Evolutionary conservation across 352 stramenopile species (phyloP), one percentile per base, ranked within the genome.

Genomic region (Phytophthora ramorum): DNA sequence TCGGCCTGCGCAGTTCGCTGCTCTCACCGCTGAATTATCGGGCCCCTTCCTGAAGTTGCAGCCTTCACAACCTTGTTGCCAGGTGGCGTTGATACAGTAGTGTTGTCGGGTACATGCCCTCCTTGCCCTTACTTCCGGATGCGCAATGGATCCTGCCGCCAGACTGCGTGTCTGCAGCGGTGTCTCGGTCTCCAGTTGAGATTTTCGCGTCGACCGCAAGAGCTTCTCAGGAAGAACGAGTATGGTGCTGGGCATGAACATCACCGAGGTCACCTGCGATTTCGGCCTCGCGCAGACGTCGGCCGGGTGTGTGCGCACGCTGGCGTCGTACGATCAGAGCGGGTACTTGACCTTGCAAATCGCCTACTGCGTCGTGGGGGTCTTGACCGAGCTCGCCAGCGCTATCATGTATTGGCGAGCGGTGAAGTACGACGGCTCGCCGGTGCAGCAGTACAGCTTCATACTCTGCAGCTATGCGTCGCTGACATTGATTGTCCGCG

Each of bases 381-480:
- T 52, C 10, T 20, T 75, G 35, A 56, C 45, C 1, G 59, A 65
- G 0, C 9, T 71, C 13, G 66, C 58, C n/a, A 63, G 60, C 22
- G 52, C 35, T 38, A 61, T 67, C 44, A 77, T 76, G 30, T 78
- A 64, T 35, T 63, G 46, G 37, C 45, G 64, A 10, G 59, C 64
- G 5, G 43, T 67, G 10, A 69, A 61, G 10, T 35, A 71, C 53
- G 59, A 76, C 20, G 52, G 63, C 13, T 58, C 68, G 1, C 41
- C 40, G 14, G 26, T 80, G 38, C 72, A 78, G 49, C 49, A 70
- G 28, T 64, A 66, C 19, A 56, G 55, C 17, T 73, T 80, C 47
- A 41, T 80, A 35, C 38, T 76, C 14, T 75, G 63, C 47, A 61
- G 57, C 17, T 80, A 78, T 40, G 58, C 62, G 4, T 80, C 72